Base-by-base conservation (phyloP, 192 early-diverging fungal genomes). In the Coemansia asiatica region DNA sequence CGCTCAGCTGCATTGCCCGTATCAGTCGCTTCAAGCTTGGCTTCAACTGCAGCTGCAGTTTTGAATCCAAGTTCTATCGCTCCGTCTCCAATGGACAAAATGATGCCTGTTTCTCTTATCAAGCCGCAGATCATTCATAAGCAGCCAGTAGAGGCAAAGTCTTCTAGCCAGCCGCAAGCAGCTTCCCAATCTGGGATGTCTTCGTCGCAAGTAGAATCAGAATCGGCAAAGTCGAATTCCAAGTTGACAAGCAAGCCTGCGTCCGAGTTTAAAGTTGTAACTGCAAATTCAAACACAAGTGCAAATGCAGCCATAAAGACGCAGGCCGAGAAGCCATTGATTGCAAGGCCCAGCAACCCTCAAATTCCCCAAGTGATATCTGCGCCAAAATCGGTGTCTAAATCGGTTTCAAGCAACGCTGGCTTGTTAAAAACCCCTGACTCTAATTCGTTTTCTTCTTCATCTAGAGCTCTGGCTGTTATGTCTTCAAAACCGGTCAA, bases 101-200 rank as follows among this genome's bases (percentile, higher is more conserved):
- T 76, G 68, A 40, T 63, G 55, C 65, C 74, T 13, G 61, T 67
- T n/a, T 70, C 68, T 19, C 56, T 71, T 22, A 61, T 64, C 36
- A 63, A 64, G 40, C 38, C 56, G 18, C 28, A 31, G 18, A 21
- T 19, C n/a, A 12, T 31, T 6, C 31, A 31, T 2, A 36, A 16
- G 56, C 28, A 27, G 12, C 18, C 61, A 4, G 21, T 56, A 2
- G 46, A 29, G 47, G 22, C 46, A 18, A 49, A 23, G 25, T 12
- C 27, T 40, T 12, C 31, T 10, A 51, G 25, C 19, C 60, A 55
- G 18, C 9, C 50, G 15, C 22, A 56, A 16, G 51, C 15, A 4
- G 36, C 22, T 12, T 2, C 35, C 10, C 2, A 15, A 23, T 27
- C 21, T 4, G 25, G 28, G 51, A 48, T 8, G 21, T 48, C 46